Percentiles rank a stretch among this genome's conserved stretches.
Conservation (phyloP, 2,329 filamentous ascomycete genomes). For the Phialophora chinensis region DNA sequence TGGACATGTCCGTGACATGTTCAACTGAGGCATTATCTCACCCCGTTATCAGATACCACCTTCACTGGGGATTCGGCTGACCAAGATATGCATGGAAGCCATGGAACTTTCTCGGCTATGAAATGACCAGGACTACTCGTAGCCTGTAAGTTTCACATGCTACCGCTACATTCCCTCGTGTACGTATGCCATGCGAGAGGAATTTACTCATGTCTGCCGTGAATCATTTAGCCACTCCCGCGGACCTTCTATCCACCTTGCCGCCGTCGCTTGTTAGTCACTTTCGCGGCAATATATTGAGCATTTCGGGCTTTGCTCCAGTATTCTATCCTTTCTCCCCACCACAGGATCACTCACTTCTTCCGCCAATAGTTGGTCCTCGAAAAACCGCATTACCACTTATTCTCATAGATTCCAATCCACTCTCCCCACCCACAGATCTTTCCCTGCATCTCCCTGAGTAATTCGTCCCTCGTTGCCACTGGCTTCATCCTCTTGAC, state of each 20-base stretch:
- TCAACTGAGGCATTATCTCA: neutral
- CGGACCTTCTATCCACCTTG: neutral
- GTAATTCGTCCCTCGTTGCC: constrained; percentile 53
- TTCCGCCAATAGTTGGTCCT: neutral
- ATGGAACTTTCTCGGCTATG: constrained; percentile 7
- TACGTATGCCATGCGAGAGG: neutral
- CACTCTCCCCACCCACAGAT: constrained; percentile 59
- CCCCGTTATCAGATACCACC: neutral
- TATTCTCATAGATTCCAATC: constrained; percentile 55
- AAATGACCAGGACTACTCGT: neutral
- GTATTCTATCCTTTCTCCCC: neutral
- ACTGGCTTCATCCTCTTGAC: constrained; percentile 45
- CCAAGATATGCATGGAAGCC: constrained; percentile 11
- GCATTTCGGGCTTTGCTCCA: neutral
- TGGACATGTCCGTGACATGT: neutral
- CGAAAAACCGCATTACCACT: constrained; percentile 39
- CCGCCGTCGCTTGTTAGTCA: neutral
- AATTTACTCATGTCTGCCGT: neutral
- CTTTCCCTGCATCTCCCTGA: constrained; percentile 54
- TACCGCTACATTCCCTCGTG: neutral
- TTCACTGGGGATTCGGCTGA: neutral
- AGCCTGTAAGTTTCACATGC: neutral
- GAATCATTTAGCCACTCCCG: neutral
- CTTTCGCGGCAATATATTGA: neutral
- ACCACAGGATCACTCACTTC: neutral